Evolutionary conservation across 2,329 filamentous ascomycete genomes (phyloP).

Genomic region (Chaetomium strumarium): DNA sequence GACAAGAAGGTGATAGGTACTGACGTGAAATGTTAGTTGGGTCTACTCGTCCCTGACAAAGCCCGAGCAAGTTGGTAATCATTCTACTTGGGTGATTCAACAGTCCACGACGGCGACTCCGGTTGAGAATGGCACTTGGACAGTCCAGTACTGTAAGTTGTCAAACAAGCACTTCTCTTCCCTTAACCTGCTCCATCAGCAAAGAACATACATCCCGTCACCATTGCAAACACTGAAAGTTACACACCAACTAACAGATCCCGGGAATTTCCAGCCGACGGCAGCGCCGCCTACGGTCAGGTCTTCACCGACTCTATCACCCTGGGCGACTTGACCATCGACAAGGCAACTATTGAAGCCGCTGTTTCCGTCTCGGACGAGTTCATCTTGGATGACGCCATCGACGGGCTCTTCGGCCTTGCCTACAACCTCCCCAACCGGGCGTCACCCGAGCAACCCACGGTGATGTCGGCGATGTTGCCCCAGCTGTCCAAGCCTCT

Average conservation of each 20-base stretch:
- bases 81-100: conserved; percentile 39
- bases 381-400: conserved; percentile 37
- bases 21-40: conserved; percentile 37
- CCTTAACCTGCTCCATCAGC: not conserved
- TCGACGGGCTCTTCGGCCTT: conserved; percentile 49
- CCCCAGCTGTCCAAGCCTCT: conserved; percentile 36
- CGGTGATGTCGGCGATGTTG: conserved; percentile 41
- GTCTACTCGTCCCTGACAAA: conserved; percentile 47
- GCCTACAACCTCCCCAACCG: conserved; percentile 32
- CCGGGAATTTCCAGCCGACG: conserved; percentile 1
- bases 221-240: not conserved
- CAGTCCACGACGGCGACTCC: conserved; percentile 39
- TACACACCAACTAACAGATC: not conserved
- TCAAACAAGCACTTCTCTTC: not conserved
- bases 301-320: conserved; percentile 46
- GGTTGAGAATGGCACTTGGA: conserved; percentile 38
- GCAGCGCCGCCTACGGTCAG: conserved; percentile 21
- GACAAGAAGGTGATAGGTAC: too few relatives aligned
- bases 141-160: conserved; percentile 10
- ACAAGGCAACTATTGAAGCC: conserved; percentile 44
- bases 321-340: conserved; percentile 40
- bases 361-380: conserved; percentile 36
- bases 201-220: not conserved
- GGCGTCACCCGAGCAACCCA: conserved; percentile 34
- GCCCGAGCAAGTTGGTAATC: conserved; percentile 34